These are phyloP conservation scores for Lagenidium giganteum DNA, from an alignment of 352 stramenopile genomes.

Conservation along the genomic window DNA sequence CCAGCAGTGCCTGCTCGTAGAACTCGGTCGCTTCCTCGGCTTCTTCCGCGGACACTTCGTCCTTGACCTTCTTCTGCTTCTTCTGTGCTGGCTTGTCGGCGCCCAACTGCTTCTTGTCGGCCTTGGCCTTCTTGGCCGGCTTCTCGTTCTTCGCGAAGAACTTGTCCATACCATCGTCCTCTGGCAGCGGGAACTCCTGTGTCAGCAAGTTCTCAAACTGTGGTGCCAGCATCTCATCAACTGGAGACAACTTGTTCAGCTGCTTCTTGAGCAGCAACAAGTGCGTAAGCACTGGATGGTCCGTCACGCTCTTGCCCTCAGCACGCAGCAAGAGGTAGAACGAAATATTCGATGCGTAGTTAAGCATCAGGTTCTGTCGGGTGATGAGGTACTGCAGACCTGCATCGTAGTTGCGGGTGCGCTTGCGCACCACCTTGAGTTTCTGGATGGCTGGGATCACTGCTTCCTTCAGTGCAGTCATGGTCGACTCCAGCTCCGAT, in stretches of 20 bases:
- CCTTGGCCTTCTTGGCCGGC: conserved; percentile 23
- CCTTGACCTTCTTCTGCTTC: conserved; percentile 30
- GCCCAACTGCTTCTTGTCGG: not conserved
- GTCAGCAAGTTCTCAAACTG: conserved; percentile 67
- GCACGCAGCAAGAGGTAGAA: conserved; percentile 81
- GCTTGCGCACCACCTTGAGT: conserved; percentile 56
- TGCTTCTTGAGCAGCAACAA: conserved; percentile 76
- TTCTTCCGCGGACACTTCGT: conserved; percentile 30
- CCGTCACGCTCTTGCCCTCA: conserved; percentile 70
- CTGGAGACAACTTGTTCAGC: conserved; percentile 46
- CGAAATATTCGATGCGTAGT: conserved; percentile 83
- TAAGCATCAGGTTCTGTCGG: conserved; percentile 77
- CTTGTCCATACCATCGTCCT: conserved; percentile 62
- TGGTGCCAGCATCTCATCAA: conserved; percentile 50
- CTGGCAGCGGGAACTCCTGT: conserved; percentile 50
- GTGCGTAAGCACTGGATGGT: conserved; percentile 78
- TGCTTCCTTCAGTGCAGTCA: conserved; percentile 58
- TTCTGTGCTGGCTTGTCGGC: conserved; percentile 35
- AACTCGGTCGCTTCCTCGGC: conserved; percentile 61
- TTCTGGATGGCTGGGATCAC: conserved; percentile 68
- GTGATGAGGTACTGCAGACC: conserved; percentile 76
- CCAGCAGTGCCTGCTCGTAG: conserved; percentile 53
- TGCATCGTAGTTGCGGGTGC: conserved; percentile 47
- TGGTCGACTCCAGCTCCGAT: conserved; percentile 57
- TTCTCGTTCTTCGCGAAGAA: conserved; percentile 49